These are phyloP conservation scores for Nakazawaea wickerhamii DNA, from an alignment of 805 yeast species.

Conservation along the genomic window DNA sequence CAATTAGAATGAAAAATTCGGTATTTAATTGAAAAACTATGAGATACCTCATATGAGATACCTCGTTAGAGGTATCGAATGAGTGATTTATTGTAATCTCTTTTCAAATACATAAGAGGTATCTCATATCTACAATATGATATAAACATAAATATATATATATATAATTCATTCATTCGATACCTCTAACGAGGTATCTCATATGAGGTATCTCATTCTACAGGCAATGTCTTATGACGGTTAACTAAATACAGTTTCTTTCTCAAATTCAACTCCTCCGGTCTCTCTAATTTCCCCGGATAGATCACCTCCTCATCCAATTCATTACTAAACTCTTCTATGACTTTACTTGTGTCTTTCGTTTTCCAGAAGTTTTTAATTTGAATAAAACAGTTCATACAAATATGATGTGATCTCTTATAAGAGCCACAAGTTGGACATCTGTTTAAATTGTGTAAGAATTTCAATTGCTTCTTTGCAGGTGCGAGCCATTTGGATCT, in stretches of 20 bases:
- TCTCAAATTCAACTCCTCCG: constrained; percentile 39
- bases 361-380: constrained; percentile 67
- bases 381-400: constrained; percentile 88
- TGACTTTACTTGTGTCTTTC: no score
- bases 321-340: constrained; percentile 44
- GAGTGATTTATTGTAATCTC: no score
- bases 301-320: constrained; percentile 61
- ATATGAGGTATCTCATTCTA: constrained; percentile 26
- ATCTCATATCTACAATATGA: no score
- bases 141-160: no score
- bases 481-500: constrained; percentile 81
- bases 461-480: constrained; percentile 74
- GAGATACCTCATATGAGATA: constrained; percentile 17
- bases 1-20: no score
- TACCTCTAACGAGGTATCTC: no score
- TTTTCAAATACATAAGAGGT: no score
- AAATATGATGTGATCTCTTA: constrained; percentile 83
- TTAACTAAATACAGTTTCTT: constrained; percentile 48
- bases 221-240: constrained; percentile 53
- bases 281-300: constrained; percentile 60
- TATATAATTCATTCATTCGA: no score
- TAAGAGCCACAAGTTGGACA: constrained; percentile 95
- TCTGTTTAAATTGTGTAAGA: constrained; percentile 70
- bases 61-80: no score
- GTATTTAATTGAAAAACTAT: no score